Percentiles rank a stretch among this genome's conserved stretches.
Conservation (phyloP, 441 rosid species). For the Populus hybrid region DNA sequence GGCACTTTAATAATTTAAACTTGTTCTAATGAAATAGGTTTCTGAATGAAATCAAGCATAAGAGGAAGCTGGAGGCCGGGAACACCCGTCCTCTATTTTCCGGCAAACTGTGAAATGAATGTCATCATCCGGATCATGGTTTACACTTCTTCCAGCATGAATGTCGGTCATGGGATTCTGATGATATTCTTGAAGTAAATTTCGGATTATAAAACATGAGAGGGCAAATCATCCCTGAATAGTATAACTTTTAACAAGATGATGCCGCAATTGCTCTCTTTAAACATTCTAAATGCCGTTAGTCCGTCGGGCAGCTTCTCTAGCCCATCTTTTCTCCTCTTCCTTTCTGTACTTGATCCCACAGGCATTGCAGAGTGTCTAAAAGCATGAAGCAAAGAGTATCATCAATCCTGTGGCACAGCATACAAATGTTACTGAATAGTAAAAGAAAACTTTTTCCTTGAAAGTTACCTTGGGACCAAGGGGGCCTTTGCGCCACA, state of each 20-base stretch:
- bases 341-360: conserved; percentile 43
- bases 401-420: not conserved
- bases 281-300: not conserved
- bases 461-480: conserved; percentile 37
- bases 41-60: not conserved
- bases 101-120: not conserved
- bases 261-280: not conserved
- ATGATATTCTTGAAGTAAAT: not conserved
- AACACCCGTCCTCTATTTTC: not conserved
- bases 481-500: conserved; percentile 52
- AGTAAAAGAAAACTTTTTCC: not conserved
- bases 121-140: not conserved
- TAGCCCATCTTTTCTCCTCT: conserved; percentile 18
- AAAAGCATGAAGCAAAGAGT: not conserved
- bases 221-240: not conserved
- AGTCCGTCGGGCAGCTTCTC: not conserved
- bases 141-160: not conserved
- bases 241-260: not conserved
- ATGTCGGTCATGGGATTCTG: not conserved
- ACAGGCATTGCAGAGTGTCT: conserved; percentile 47
- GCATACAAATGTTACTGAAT: too few relatives aligned
- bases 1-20: not conserved
- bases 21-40: not conserved
- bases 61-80: not conserved
- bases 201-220: not conserved